Conservation (phyloP, 2,329 filamentous ascomycete genomes). For the Amylocarpus encephaloides region DNA sequence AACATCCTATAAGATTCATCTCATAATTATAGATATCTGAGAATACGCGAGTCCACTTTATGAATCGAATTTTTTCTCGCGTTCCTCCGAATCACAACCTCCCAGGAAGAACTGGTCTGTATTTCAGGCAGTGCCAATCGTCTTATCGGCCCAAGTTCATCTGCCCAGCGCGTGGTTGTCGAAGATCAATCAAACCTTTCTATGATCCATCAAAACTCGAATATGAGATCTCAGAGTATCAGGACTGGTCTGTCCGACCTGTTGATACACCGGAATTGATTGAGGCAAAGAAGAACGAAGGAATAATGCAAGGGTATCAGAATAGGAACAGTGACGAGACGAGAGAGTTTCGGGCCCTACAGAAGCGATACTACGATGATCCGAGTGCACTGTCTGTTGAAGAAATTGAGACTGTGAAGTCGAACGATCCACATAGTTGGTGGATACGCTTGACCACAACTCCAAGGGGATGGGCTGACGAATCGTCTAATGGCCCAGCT, state of each 20-base stretch:
- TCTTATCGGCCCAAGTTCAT: conserved; percentile 6
- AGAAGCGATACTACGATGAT: background rate
- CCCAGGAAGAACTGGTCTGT: background rate
- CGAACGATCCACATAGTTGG: background rate
- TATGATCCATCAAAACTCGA: conserved; percentile 2
- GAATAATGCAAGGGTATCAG: background rate
- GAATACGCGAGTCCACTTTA: background rate
- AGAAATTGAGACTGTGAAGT: background rate
- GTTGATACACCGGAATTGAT: background rate
- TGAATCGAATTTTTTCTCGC: background rate
- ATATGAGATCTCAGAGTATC: conserved; percentile 3
- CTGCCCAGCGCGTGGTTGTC: background rate
- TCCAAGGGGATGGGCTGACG: background rate
- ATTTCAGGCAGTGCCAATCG: background rate
- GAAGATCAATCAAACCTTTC: conserved; percentile 2
- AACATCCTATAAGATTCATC: background rate
- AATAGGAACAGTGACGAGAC: background rate
- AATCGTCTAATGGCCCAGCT: background rate
- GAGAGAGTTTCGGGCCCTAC: background rate
- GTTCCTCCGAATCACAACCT: background rate
- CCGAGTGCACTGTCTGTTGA: background rate
- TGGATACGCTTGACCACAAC: background rate
- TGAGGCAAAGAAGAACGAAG: background rate
- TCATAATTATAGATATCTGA: background rate
- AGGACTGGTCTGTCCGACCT: conserved; percentile 4